Percentiles rank a stretch among this genome's conserved stretches.
Evolutionary conservation across 2,329 filamentous ascomycete genomes (phyloP).

Genomic region (Colletotrichum sp.): DNA sequence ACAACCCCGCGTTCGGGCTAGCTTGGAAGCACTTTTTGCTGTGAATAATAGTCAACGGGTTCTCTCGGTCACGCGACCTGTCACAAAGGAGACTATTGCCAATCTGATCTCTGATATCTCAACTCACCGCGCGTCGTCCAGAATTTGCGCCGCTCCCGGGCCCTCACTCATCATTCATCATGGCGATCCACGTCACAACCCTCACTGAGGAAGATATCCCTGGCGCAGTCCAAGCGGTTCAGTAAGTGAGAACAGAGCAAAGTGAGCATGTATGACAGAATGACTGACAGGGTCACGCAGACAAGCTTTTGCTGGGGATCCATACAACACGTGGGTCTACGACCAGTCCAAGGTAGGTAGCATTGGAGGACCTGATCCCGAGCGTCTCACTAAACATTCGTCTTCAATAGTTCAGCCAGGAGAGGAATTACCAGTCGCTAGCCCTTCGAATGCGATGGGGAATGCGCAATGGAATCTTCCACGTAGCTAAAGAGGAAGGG

Average conservation of each 20-base stretch:
- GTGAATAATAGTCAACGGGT: not conserved
- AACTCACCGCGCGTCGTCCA: not conserved
- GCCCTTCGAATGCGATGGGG: conserved; percentile 73
- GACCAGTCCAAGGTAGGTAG: conserved; percentile 55
- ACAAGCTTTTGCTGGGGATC: conserved; percentile 68
- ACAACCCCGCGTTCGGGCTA: not conserved
- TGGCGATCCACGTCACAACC: conserved; percentile 59
- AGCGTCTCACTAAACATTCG: not conserved
- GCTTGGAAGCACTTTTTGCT: not conserved
- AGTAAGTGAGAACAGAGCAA: conserved; percentile 34
- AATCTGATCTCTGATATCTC: not conserved
- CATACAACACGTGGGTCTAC: conserved; percentile 71
- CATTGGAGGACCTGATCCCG: not conserved
- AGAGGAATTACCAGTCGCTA: conserved; percentile 67
- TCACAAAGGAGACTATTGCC: rapidly evolving
- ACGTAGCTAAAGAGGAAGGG: conserved; percentile 68
- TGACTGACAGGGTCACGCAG: conserved; percentile 9
- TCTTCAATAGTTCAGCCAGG: conserved; percentile 55
- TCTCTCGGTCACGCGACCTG: not conserved
- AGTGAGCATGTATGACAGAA: no score
- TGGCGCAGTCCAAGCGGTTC: conserved; percentile 68
- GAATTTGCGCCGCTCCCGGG: not conserved
- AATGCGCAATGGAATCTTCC: conserved; percentile 71
- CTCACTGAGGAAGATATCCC: conserved; percentile 66
- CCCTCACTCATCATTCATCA: conserved; percentile 37